Evolutionary conservation across 169 alveolate genomes (phyloP).

Genomic region (Theileria parva): DNA sequence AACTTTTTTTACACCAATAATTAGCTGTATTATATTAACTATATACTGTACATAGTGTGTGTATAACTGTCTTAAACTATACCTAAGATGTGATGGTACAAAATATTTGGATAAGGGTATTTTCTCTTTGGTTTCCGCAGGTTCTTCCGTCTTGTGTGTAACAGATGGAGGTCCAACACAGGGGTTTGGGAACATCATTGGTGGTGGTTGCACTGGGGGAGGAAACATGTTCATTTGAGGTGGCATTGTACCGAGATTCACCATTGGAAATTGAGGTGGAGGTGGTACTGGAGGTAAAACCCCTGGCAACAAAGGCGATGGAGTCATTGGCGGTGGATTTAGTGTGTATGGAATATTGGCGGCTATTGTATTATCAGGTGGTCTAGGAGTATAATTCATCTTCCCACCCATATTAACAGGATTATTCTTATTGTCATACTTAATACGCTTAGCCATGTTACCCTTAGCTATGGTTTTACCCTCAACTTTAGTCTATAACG

Average conservation of each 20-base stretch:
- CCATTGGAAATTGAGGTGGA: not conserved
- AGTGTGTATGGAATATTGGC: constrained; percentile 7
- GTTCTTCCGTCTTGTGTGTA: not conserved
- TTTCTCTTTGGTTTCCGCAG: not conserved
- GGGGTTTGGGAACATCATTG: constrained; percentile 35
- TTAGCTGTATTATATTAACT: not conserved
- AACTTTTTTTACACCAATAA: not conserved
- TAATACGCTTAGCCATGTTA: not conserved
- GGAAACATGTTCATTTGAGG: constrained; percentile 26
- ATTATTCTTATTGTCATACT: not conserved
- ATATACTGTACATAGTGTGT: no score
- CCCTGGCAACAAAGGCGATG: not conserved
- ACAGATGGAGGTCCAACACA: constrained; percentile 7
- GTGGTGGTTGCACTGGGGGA: constrained; percentile 5
- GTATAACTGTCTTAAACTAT: not conserved
- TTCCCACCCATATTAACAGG: not conserved
- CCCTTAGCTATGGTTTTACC: not conserved
- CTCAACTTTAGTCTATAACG: not conserved
- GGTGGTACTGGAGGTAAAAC: constrained; percentile 3
- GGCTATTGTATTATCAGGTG: not conserved
- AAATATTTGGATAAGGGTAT: constrained; percentile 50
- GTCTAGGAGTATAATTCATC: constrained; percentile 15
- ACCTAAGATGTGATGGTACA: constrained; percentile 62
- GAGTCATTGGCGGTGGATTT: not conserved
- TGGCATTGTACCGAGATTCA: constrained; percentile 4